Evolutionary conservation across 176 grass and related monocot genomes (phyloP), one percentile per base, ranked within the genome.

Genomic region (Oryza officinalis): DNA sequence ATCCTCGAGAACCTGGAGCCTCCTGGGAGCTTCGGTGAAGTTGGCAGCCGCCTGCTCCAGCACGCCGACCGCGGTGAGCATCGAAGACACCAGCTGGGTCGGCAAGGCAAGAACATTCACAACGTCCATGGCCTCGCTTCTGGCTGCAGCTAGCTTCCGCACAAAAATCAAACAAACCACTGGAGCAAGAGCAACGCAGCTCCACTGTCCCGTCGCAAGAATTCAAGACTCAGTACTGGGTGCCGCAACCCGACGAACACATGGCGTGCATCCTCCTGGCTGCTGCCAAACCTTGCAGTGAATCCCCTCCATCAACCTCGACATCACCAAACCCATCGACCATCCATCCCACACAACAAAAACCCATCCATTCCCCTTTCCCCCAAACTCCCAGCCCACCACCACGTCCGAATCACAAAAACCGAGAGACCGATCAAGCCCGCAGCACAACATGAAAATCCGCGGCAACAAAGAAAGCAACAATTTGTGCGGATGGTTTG

Each of bases 41-140:
- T 95, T 80, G 35, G 57, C 79, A 0, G 84, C 88, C 43, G 90
- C 90, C 86, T 90, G 85, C 76, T 95, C 93, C 73, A 92, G 72
- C 10, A 87, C 87, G 43, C 75, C 68, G 6, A 88, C 79, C 10
- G 90, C 90, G 13, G 76, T 65, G 59, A 95, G 72, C 93, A 95
- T 95, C 37, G 90, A 71, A 10, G 85, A 80, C 41, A 95, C 88
- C 26, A 90, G 80, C 73, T 92, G 82, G 25, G 87, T 27, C 37
- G 93, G 90, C 76, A 87, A 92, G 45, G 93, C 85, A 27, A 95
- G 57, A 13, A 65, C 27, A 59, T 88, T 52, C 46, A 92, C 76
- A 13, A 32, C 87, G 15, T 90, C 87, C 90, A 95, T 95, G 50
- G 37, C 37, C 2, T 67, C 8, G 43, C 74, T 5, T 38, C 1